Base-by-base conservation (phyloP, 805 yeast species). In the Zygosaccharomyces gambellarensis region DNA sequence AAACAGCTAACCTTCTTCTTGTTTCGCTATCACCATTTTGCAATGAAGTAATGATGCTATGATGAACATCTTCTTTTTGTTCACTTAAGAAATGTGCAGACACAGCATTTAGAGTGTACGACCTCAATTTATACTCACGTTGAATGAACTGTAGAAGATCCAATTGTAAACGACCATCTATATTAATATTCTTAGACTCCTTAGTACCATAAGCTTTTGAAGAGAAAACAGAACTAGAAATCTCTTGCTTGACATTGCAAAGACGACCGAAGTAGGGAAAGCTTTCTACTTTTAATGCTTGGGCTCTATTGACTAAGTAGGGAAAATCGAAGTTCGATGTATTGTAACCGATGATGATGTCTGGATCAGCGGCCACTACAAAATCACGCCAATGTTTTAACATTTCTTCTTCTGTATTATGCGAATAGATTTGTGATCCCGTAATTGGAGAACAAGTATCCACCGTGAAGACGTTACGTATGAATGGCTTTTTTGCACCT, bases 51-150 rank as follows among this genome's bases (percentile, higher is more conserved):
- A 94, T 94, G 56, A 92, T 92, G 3, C 98, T 88, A 65, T 92
- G 97, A 53, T 90, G 98, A 9, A 94, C 99, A 64, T 94, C 99
- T 71, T 94, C 99, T 62, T 94, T 94, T 61, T 94, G 99, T 62
- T 95, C 99, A 25, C 87, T 88, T 58, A 94, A 67, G 62, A 95
- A 94, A 61, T 89, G 89, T 0, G 98, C 95, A 4, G 96, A 87
- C 0, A 94, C 99, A 0, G 97, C 87, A 68, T 94, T 94, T 67
- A 94, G 75, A 0, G 99, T 90, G 69, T 94, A 94, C 2, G 97
- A 87, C 68, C 99, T 80, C 59, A 94, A 75, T 66, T 94, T 95
- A 70, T 89, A 90, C 65, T 94, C 99, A 65, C 99, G 81, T 67
- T 90, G 97, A 54, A 89, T 80, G 63, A 90, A 90, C 60, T 92